A percentile compares a stretch with the other conserved stretches of the same genome.
Conservation (phyloP, 2,329 filamentous ascomycete species). For the Xylariaceae sp. region DNA sequence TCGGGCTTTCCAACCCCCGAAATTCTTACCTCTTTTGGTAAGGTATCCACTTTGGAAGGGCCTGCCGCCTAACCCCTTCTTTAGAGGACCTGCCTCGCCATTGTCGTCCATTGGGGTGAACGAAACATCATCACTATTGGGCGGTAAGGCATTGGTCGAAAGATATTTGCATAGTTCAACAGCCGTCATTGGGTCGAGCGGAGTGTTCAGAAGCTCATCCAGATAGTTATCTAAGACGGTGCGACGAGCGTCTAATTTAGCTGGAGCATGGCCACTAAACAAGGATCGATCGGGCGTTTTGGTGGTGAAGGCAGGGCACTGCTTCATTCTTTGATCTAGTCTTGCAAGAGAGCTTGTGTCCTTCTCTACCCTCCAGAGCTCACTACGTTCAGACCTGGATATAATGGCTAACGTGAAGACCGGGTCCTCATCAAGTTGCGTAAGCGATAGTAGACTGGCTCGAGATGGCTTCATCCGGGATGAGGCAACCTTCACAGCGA, state of each 20-base stretch:
- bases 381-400: conserved; percentile 66
- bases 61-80: conserved; percentile 56
- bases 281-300: conserved; percentile 77
- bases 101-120: conserved; percentile 32
- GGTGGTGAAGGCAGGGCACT: conserved; percentile 63
- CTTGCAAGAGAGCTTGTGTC: conserved; percentile 74
- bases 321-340: conserved; percentile 75
- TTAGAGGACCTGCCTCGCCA: conserved; percentile 35
- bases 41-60: conserved; percentile 82
- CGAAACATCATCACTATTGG: conserved; percentile 53
- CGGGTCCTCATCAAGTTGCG: conserved; percentile 79
- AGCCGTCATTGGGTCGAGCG: conserved; percentile 70
- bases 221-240: conserved; percentile 78
- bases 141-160: conserved; percentile 59
- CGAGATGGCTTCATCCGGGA: conserved; percentile 92
- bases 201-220: conserved; percentile 75
- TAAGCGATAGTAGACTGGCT: conserved; percentile 74
- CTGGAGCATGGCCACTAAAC: conserved; percentile 88
- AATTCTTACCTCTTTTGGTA: conserved; percentile 96
- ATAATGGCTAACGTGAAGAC: conserved; percentile 89
- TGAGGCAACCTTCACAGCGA: conserved; percentile 82
- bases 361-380: conserved; percentile 94
- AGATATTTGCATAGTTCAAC: conserved; percentile 82
- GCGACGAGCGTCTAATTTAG: conserved; percentile 83
- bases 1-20: conserved; percentile 93